phyloP scores from a whole-genome alignment of 2,329 filamentous ascomycete species.

The Colletotrichum filicis region DNA sequence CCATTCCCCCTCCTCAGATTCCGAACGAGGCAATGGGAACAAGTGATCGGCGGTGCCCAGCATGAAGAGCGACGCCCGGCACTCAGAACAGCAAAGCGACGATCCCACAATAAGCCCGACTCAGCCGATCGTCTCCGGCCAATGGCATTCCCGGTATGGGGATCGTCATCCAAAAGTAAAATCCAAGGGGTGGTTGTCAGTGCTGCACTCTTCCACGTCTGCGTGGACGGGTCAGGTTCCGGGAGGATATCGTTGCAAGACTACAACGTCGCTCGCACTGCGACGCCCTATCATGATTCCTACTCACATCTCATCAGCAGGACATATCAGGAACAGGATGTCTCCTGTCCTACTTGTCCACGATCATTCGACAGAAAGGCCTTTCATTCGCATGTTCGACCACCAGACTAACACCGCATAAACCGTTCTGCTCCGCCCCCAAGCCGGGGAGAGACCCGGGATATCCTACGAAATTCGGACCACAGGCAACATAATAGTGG shows the following conservation, averaged over 20 bases:
- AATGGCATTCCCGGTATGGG: constrained; percentile 1
- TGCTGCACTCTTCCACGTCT: neutral
- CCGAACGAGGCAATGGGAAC: constrained; percentile 7
- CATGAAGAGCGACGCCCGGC: constrained; percentile 22
- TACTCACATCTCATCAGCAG: constrained; percentile 9
- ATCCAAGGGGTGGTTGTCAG: neutral
- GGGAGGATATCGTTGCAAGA: neutral
- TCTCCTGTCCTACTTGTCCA: neutral
- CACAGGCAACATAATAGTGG: constrained; percentile 20
- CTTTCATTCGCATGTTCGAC: neutral
- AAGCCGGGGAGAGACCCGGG: neutral
- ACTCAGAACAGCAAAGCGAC: constrained; percentile 15
- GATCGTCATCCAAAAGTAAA: constrained; percentile 25
- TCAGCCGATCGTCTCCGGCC: constrained; percentile 22
- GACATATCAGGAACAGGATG: constrained; percentile 18
- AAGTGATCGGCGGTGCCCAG: constrained; percentile 28
- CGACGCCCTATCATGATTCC: constrained; percentile 7
- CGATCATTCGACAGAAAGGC: neutral
- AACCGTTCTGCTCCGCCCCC: neutral
- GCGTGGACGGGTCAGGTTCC: constrained; percentile 2
- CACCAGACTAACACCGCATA: neutral
- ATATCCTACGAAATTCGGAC: neutral
- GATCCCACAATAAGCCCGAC: constrained; percentile 34
- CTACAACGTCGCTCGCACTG: neutral
- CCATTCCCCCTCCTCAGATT: neutral